Evolutionary conservation across 2,329 filamentous ascomycete genomes (phyloP).

Genomic region (Colletotrichum trifolii): DNA sequence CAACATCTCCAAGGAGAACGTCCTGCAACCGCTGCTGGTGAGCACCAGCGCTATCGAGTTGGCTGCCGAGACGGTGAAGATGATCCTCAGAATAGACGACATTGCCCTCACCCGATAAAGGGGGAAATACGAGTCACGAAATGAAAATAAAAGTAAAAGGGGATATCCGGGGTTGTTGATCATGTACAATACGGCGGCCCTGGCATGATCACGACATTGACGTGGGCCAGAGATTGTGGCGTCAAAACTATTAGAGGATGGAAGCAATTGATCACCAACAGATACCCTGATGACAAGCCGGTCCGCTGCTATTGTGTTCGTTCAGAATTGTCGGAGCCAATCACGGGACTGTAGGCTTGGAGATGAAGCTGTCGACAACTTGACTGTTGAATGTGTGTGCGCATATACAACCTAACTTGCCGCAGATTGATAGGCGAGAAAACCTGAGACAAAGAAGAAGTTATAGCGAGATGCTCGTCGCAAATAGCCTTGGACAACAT

Average conservation of each 20-base stretch:
- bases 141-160: conserved; percentile 31
- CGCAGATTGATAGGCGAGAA: no score
- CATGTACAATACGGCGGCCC: conserved; percentile 35
- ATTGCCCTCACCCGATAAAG: conserved; percentile 69
- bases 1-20: conserved; percentile 96
- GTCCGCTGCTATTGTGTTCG: no score
- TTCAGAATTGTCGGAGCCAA: no score
- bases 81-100: conserved; percentile 79
- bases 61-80: conserved; percentile 98
- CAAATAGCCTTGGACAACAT: no score
- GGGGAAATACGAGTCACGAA: conserved; percentile 33
- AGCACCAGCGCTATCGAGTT: conserved; percentile 98
- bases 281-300: conserved; percentile 34
- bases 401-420: no score
- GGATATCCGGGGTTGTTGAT: conserved; percentile 34
- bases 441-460: no score
- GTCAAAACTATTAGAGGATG: conserved; percentile 36
- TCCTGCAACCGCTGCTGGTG: conserved; percentile 93
- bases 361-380: no score
- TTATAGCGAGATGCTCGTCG: no score
- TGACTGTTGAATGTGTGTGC: no score
- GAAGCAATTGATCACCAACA: conserved; percentile 36
- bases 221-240: conserved; percentile 33
- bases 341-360: no score
- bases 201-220: conserved; percentile 34